Conservation (phyloP, 352 stramenopile species). For the Phytophthora pinifolia region DNA sequence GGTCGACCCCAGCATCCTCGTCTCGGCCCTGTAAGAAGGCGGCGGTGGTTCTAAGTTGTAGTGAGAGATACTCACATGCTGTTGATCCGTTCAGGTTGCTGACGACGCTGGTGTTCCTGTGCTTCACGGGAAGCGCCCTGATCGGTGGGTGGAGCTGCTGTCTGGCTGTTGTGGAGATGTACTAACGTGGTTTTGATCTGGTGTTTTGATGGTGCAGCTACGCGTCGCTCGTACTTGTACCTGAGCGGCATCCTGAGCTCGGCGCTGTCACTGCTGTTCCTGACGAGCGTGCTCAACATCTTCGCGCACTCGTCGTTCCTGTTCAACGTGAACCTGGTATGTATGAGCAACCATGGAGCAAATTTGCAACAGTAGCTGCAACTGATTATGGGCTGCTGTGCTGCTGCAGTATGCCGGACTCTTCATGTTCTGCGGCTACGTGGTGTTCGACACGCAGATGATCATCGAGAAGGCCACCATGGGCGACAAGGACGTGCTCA, state of each 20-base stretch:
- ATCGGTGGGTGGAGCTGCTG: constrained; percentile 38
- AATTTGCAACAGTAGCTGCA: not conserved
- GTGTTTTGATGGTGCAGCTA: constrained; percentile 36
- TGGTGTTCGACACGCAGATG: constrained; percentile 91
- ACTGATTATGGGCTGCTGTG: constrained; percentile 4
- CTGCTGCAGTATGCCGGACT: constrained; percentile 71
- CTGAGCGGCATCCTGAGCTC: constrained; percentile 77
- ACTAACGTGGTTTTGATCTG: not conserved
- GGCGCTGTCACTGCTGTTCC: constrained; percentile 50
- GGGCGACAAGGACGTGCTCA: constrained; percentile 83
- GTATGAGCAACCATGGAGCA: not conserved
- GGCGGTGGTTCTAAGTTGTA: not conserved
- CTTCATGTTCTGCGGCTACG: constrained; percentile 87
- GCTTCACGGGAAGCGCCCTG: constrained; percentile 82
- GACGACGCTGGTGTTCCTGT: constrained; percentile 84
- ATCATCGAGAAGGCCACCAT: constrained; percentile 88
- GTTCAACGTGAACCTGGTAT: constrained; percentile 62
- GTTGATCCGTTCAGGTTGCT: constrained; percentile 38
- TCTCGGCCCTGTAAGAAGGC: constrained; percentile 68
- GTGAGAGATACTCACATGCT: not conserved
- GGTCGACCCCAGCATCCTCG: constrained; percentile 75
- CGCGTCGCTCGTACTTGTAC: constrained; percentile 83
- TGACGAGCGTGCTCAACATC: constrained; percentile 57
- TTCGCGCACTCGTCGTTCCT: constrained; percentile 63
- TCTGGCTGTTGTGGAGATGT: not conserved